phyloP scores from a whole-genome alignment of 768 basidiomycete genomes.

The Lactarius hatsudake region DNA sequence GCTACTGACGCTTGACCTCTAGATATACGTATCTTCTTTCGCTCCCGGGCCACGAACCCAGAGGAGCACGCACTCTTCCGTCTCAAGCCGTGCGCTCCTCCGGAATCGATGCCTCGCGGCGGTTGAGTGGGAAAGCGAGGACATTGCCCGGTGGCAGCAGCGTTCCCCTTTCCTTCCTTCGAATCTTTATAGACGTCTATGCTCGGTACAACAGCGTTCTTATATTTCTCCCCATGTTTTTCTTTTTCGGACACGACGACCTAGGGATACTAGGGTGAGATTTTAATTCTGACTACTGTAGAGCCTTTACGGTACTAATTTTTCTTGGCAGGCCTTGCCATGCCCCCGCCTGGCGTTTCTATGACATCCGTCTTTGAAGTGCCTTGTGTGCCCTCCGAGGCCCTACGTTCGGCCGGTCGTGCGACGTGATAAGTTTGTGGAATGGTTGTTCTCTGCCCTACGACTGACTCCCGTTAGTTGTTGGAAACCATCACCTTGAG shows the following conservation, averaged over 20 bases:
- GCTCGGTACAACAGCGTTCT: conserved; percentile 82
- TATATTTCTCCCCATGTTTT: conserved; percentile 78
- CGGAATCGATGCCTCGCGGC: conserved; percentile 20
- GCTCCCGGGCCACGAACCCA: conserved; percentile 60
- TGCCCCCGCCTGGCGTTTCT: conserved; percentile 80
- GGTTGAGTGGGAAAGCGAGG: conserved; percentile 56
- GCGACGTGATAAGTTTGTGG: conserved; percentile 63
- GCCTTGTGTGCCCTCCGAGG: conserved; percentile 86
- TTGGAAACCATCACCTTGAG: too few species aligned
- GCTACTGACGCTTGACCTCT: too few species aligned
- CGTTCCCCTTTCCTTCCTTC: neutral
- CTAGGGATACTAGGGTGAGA: conserved; percentile 63
- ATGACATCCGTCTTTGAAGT: conserved; percentile 79
- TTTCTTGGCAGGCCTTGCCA: conserved; percentile 52
- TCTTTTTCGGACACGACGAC: conserved; percentile 80
- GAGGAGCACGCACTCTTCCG: conserved; percentile 83
- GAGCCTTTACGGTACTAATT: conserved; percentile 14
- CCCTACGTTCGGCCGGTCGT: conserved; percentile 90
- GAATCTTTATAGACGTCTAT: conserved; percentile 76
- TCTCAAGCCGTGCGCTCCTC: conserved; percentile 54
- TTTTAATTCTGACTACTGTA: neutral
- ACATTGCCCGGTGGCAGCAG: conserved; percentile 70
- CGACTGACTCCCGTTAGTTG: too few species aligned
- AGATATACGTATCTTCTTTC: conserved; percentile 49
- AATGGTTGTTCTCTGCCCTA: neutral